Percentiles rank a stretch among this genome's conserved stretches.
Conservation (phyloP, 169 alveolate species). For the Plasmodium knowlesi region DNA sequence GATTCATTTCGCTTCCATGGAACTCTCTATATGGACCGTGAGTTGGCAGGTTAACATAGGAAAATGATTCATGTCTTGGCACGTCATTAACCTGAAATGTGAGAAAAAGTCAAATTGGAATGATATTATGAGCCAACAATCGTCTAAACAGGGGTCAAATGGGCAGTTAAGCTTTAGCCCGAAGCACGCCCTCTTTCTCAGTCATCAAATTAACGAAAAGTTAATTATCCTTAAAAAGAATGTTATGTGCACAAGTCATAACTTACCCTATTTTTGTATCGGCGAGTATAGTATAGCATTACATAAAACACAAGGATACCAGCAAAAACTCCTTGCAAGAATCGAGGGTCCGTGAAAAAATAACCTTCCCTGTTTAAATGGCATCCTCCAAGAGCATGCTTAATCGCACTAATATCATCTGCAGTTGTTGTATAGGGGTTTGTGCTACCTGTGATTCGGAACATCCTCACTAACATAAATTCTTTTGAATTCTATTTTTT, state of each 20-base stretch:
- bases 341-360: background rate
- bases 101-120: background rate
- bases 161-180: background rate
- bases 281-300: slow-evolving; percentile 11
- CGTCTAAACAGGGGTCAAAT: background rate
- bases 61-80: background rate
- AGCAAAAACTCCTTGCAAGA: slow-evolving; percentile 10
- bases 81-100: background rate
- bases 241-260: background rate
- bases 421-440: background rate
- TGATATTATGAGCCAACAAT: background rate
- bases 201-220: background rate
- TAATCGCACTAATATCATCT: background rate
- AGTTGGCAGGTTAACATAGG: background rate
- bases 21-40: background rate
- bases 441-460: background rate
- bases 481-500: background rate
- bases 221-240: background rate
- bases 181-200: background rate
- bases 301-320: slow-evolving; percentile 15
- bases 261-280: slow-evolving; percentile 25
- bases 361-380: background rate
- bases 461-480: background rate
- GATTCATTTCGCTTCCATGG: background rate
- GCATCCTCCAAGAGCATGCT: background rate